Percentiles rank a stretch among this genome's conserved stretches.
Evolutionary conservation across 148 eudicot species (phyloP).

Genomic region (Vaccinium myrtillus): DNA sequence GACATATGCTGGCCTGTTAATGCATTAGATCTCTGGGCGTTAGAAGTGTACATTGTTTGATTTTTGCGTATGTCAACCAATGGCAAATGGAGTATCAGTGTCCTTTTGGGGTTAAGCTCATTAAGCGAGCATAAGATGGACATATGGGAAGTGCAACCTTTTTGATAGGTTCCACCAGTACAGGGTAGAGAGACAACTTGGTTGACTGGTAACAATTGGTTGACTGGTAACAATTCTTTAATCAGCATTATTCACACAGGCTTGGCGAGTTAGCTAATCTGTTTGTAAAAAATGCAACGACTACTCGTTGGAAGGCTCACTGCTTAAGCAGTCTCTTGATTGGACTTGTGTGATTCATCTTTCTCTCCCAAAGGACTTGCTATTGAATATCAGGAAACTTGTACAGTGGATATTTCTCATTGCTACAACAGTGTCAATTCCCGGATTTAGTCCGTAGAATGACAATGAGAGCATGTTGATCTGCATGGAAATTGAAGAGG

Average conservation of each 20-base stretch:
- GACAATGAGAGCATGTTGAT: background rate
- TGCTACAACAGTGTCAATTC: background rate
- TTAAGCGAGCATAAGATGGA: background rate
- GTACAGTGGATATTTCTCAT: background rate
- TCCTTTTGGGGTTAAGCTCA: background rate
- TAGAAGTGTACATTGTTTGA: background rate
- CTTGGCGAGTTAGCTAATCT: background rate
- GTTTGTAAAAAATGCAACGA: background rate
- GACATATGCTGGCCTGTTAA: background rate
- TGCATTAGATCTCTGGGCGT: background rate
- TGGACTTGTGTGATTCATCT: background rate
- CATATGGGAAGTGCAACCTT: background rate
- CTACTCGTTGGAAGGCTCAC: background rate
- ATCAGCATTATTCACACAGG: background rate
- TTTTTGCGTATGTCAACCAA: background rate
- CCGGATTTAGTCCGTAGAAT: background rate
- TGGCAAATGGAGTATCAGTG: background rate
- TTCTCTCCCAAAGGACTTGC: background rate
- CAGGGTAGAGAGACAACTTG: background rate
- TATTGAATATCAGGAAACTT: background rate
- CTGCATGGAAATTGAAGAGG: background rate
- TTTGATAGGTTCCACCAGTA: background rate
- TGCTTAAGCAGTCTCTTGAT: conserved; percentile 9
- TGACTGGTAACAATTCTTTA: background rate
- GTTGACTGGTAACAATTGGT: background rate